Conservation (phyloP, 257 asterid species). For the Capsicum baccatum region DNA sequence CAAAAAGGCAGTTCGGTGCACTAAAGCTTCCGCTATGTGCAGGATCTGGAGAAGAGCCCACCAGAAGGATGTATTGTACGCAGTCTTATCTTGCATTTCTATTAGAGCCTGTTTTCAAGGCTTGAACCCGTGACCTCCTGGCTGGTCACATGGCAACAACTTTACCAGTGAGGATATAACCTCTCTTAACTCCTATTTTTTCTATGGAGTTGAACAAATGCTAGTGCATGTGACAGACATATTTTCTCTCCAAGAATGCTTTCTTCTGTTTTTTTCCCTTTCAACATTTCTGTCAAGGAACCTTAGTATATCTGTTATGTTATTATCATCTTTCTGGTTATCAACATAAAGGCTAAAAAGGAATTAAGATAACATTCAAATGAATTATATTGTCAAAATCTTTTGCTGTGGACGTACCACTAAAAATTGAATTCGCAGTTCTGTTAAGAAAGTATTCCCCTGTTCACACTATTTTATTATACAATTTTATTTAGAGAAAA, state of each 20-base stretch:
- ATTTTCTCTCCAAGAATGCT: slow-evolving; percentile 10
- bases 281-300: not conserved
- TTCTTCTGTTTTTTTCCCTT: not conserved
- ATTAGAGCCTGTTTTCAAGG: too few relatives aligned
- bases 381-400: not conserved
- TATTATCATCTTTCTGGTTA: not conserved
- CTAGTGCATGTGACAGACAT: slow-evolving; percentile 27
- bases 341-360: not conserved
- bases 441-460: too few relatives aligned
- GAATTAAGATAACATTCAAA: not conserved
- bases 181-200: not conserved
- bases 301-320: slow-evolving; percentile 3
- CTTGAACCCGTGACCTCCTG: too few relatives aligned
- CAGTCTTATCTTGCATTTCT: too few relatives aligned
- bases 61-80: too few relatives aligned
- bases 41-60: too few relatives aligned
- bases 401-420: not conserved
- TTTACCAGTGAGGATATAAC: not conserved
- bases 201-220: slow-evolving; percentile 38
- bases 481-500: too few relatives aligned
- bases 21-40: too few relatives aligned
- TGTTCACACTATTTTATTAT: too few relatives aligned
- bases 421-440: not conserved
- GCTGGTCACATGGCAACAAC: too few relatives aligned
- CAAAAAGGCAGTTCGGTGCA: not conserved